Evolutionary conservation across 805 yeast species (phyloP), one percentile per base, ranked within the genome.

Genomic region (Wickerhamomyces ciferrii): DNA sequence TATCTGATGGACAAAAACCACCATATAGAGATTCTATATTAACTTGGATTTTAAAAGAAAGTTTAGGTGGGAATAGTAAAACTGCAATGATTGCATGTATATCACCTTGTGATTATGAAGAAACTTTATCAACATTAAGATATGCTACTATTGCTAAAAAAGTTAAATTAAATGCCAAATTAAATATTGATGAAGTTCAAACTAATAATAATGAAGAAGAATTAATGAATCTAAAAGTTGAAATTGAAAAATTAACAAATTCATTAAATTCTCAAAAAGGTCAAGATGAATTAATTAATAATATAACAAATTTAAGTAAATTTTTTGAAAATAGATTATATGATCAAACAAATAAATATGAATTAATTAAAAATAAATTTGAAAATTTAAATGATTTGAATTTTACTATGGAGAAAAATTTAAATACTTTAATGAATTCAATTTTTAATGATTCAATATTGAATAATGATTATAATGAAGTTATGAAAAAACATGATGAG

Each of bases 11-110:
- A 1, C 52, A 56, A 24, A 64, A 60, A 18, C 62, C 66, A 6
- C 59, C 68, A 15, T 50, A 49, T 29, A 69, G 96, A 51, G 96
- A 87, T 53, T 85, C 95, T 0, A 70, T 75, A 0, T 66, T 87
- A 45, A 87, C 96, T 0, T 84, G 91, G 79, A 66, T 87, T 2
- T 68, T 87, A 51, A 83, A 82, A 56, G 92, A 86, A 53, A 81
- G 79, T 48, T 66, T 88, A 34, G 89, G 94, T 1, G 96, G 96
- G 1, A 85, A 86, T 58, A 83, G 94, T n/a, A 86, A 84, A 57
- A 90, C 96, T 0, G 83, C 84, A 1, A 80, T 89, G 85, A 76
- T 89, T n/a, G 94, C 94, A 19, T 88, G 95, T 60, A 72, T 89
- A 0, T 81, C 95, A 0, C 95, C 96, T 0, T 71, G 79, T 17